Base-by-base conservation (phyloP, 257 asterid species). In the Forsythia viridissima region DNA sequence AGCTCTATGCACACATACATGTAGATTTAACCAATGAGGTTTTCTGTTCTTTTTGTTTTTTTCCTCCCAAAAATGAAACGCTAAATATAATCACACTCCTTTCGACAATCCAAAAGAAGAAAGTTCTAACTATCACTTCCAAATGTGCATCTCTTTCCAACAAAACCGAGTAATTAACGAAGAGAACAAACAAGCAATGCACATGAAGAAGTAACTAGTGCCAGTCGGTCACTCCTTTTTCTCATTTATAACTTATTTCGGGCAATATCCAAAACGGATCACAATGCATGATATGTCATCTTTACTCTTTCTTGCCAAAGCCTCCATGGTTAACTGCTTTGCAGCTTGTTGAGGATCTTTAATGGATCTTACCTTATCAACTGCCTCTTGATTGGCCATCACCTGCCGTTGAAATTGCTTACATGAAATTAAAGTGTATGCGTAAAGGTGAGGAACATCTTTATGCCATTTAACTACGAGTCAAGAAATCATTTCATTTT, bases 221-320 rank as follows among this genome's bases (percentile, higher is more conserved):
- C 38, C 36, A 61, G 70, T 21, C 18, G 70, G 37, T 21, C 5
- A 16, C 4, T 63, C 40, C 15, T 21, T 63, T 63, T 63, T 63
- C 18, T 63, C 39, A 24, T 21, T 63, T 63, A 63, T 10, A 34
- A 63, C 15, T 63, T 63, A 63, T 30, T 63, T 63, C 16, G 70
- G 71, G 77, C 78, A 70, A 89, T 85, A 92, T 52, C 91, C 91
- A 65, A 93, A 91, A 61, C 88, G 97, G 66, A 93, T 88, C 34
- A 93, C 97, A 16, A 93, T 86, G 84, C 97, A 93, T 4, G 96
- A 93, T 81, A 93, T 93, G 72, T 93, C 98, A 59, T 93, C 98
- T 82, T 89, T 93, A 82, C 98, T 93, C 84, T 90, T 90, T 75
- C 96, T 86, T 30, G 87, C 70, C 75, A 93, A 83, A 16, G 98